These are phyloP conservation scores for Botrytis cinerea DNA, from an alignment of 2,329 filamentous ascomycete genomes.

Conservation along the genomic window DNA sequence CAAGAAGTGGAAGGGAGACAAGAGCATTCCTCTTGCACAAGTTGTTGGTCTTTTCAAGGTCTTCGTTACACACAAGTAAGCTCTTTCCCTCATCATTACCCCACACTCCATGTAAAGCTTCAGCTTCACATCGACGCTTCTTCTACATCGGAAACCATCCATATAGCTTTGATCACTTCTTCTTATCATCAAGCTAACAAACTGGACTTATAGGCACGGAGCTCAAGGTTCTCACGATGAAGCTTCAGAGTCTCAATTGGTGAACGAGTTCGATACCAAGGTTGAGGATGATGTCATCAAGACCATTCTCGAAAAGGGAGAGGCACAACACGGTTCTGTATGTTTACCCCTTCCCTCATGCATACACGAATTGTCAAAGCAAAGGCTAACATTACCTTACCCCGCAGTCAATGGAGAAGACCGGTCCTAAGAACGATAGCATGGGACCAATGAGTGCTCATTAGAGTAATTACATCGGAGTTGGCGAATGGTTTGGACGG, in stretches of 20 bases:
- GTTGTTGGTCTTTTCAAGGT: slow-evolving; percentile 89
- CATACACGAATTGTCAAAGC: neutral
- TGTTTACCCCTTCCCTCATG: slow-evolving; percentile 34
- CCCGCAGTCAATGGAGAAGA: slow-evolving; percentile 41
- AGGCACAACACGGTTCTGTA: slow-evolving; percentile 62
- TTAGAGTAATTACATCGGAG: slow-evolving; percentile 29
- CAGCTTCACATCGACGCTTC: neutral
- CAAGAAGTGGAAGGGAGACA: slow-evolving; percentile 81
- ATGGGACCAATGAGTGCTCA: slow-evolving; percentile 36
- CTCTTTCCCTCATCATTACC: slow-evolving; percentile 29
- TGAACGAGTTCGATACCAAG: slow-evolving; percentile 84
- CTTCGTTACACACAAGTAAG: slow-evolving; percentile 87
- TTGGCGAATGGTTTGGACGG: slow-evolving; percentile 15
- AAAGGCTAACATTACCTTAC: slow-evolving; percentile 25
- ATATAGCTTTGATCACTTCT: neutral
- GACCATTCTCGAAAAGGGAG: slow-evolving; percentile 77
- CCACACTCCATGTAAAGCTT: neutral
- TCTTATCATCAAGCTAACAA: slow-evolving; percentile 11
- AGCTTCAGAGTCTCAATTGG: slow-evolving; percentile 72
- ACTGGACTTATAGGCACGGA: slow-evolving; percentile 65
- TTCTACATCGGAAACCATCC: neutral
- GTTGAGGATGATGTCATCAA: slow-evolving; percentile 79
- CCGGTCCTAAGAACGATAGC: slow-evolving; percentile 42
- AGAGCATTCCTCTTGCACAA: slow-evolving; percentile 74
- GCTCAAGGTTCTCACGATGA: slow-evolving; percentile 76